Conservation (phyloP, 495 filamentous ascomycete species). For the Usnea hakonensis region DNA sequence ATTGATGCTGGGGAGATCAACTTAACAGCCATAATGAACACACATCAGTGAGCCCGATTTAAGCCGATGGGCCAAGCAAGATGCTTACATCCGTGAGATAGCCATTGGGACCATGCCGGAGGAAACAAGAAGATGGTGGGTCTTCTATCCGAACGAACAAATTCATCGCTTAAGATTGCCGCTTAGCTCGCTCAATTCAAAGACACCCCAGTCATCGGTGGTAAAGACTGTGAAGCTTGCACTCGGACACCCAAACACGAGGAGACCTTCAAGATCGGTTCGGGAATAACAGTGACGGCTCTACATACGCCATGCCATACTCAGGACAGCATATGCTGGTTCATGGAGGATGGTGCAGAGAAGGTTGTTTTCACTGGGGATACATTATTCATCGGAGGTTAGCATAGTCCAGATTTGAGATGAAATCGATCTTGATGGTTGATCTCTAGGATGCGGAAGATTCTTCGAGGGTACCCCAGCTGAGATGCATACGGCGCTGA, state of each 20-base stretch:
- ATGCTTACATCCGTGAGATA: constrained; percentile 29
- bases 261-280: constrained; percentile 74
- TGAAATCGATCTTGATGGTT: not conserved
- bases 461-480: constrained; percentile 90
- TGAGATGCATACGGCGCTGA: constrained; percentile 90
- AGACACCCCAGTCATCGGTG: constrained; percentile 70
- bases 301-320: constrained; percentile 96
- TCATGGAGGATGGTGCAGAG: constrained; percentile 72
- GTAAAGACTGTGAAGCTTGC: constrained; percentile 75
- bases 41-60: constrained; percentile 68
- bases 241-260: constrained; percentile 65
- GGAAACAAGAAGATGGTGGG: constrained; percentile 73
- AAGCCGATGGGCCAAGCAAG: not conserved
- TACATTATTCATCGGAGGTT: constrained; percentile 89
- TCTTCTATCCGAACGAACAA: constrained; percentile 14
- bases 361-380: constrained; percentile 91
- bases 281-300: constrained; percentile 73
- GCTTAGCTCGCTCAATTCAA: constrained; percentile 61
- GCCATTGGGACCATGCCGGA: constrained; percentile 92
- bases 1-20: constrained; percentile 67
- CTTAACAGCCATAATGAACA: constrained; percentile 85
- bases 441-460: constrained; percentile 68
- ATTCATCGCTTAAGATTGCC: constrained; percentile 4
- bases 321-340: constrained; percentile 94
- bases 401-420: not conserved